phyloP scores from a whole-genome alignment of 495 filamentous ascomycete genomes.

The Neurospora tetraspora region DNA sequence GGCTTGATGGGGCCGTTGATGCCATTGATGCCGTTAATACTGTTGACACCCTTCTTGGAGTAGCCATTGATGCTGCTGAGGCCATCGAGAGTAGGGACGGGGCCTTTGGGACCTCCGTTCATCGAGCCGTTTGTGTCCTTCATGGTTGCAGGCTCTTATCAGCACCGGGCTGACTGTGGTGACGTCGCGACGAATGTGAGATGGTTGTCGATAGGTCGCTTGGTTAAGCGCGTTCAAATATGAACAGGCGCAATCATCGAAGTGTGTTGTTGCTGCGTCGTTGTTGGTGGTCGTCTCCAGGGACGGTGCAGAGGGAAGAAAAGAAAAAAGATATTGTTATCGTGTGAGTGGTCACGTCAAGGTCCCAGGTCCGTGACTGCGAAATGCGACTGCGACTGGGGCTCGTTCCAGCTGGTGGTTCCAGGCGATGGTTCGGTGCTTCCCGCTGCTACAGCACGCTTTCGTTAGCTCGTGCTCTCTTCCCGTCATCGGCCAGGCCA shows the following conservation, averaged over 20 bases:
- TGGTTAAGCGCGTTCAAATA: background rate
- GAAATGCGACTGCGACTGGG: background rate
- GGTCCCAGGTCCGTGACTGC: background rate
- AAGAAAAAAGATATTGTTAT: background rate
- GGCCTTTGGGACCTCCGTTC: constrained; percentile 9
- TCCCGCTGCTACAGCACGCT: background rate
- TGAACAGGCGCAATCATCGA: background rate
- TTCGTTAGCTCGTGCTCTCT: background rate
- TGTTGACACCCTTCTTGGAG: background rate
- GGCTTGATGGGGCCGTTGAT: constrained; percentile 20
- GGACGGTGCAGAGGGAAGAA: background rate
- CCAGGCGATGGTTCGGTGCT: background rate
- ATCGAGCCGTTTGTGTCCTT: constrained; percentile 23
- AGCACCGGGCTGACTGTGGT: constrained; percentile 15
- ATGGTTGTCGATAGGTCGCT: background rate
- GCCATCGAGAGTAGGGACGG: background rate
- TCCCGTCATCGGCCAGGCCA: background rate
- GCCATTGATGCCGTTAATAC: constrained; percentile 3
- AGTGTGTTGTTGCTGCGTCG: background rate
- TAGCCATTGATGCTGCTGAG: background rate
- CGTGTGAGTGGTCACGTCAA: background rate
- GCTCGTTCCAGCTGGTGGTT: background rate
- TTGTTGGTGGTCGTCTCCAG: background rate
- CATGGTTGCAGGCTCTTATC: constrained; percentile 16
- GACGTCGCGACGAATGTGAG: background rate